phyloP scores from a whole-genome alignment of 805 yeast species.

The Blastobotrys peoriensis region DNA sequence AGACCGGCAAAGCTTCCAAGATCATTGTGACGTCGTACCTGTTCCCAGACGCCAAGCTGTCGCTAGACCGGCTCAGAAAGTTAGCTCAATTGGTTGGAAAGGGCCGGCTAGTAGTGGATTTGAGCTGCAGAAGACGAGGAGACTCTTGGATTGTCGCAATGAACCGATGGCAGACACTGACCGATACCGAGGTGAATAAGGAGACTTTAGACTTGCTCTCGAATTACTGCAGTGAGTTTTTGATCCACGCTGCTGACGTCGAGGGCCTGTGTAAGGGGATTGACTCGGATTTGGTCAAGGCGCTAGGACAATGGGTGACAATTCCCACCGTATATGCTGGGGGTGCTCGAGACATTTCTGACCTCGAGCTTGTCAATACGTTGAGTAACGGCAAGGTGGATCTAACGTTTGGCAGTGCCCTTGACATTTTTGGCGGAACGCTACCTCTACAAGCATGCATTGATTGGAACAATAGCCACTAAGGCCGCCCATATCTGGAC shows the following conservation, averaged over 20 bases:
- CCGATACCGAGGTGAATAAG: constrained; percentile 51
- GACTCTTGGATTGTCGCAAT: constrained; percentile 88
- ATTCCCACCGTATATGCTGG: constrained; percentile 92
- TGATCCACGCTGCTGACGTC: constrained; percentile 97
- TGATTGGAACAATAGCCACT: constrained; percentile 54
- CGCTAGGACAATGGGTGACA: constrained; percentile 71
- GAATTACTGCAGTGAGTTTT: constrained; percentile 72
- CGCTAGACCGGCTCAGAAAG: constrained; percentile 43
- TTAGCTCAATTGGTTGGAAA: constrained; percentile 57
- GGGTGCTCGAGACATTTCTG: constrained; percentile 75
- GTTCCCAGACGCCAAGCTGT: constrained; percentile 59
- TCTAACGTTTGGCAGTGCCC: constrained; percentile 84
- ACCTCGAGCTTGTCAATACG: constrained; percentile 56
- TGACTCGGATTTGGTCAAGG: constrained; percentile 67
- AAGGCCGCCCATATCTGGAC: too few relatives aligned
- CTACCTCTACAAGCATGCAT: constrained; percentile 75
- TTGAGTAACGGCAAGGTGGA: constrained; percentile 82
- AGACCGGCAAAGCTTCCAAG: constrained; percentile 64
- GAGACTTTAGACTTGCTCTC: constrained; percentile 51
- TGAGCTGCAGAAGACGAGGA: constrained; percentile 68
- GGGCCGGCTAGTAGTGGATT: constrained; percentile 68
- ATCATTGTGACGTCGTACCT: constrained; percentile 91
- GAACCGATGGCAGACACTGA: constrained; percentile 94
- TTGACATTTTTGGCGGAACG: constrained; percentile 93
- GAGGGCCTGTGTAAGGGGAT: constrained; percentile 95